These are phyloP conservation scores for Eutrema yunnanense DNA, from an alignment of 345 rosid genomes.

Conservation along the genomic window DNA sequence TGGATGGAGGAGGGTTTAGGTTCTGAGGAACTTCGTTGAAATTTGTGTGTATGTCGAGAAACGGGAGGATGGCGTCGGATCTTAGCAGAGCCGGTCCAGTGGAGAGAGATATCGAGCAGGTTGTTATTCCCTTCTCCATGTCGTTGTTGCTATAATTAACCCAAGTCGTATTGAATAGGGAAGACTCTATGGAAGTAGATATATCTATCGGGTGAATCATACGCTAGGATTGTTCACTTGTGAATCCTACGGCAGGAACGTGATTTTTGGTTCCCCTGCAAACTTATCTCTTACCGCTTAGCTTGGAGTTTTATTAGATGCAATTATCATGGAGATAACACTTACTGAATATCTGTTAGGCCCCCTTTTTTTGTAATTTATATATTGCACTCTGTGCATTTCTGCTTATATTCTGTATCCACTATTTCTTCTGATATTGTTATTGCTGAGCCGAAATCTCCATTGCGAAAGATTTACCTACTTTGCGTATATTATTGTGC, in stretches of 20 bases:
- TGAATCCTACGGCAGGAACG: background rate
- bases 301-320: background rate
- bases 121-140: slow-evolving; percentile 18
- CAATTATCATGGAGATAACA: background rate
- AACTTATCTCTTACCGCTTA: background rate
- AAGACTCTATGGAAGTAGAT: background rate
- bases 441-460: background rate
- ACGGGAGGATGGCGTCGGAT: slow-evolving; percentile 88
- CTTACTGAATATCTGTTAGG: background rate
- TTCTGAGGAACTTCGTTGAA: slow-evolving; percentile 34
- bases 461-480: background rate
- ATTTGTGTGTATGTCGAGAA: slow-evolving; percentile 39
- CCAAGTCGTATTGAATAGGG: background rate
- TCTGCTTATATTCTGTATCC: background rate
- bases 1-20: slow-evolving; percentile 38
- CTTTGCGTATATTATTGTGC: background rate
- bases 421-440: background rate
- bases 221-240: background rate
- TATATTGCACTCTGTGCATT: background rate
- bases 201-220: background rate
- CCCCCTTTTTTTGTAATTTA: background rate
- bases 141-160: background rate
- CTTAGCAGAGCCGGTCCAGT: slow-evolving; percentile 76
- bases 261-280: background rate
- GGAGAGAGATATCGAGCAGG: slow-evolving; percentile 97